phyloP scores from a whole-genome alignment of 495 filamentous ascomycete genomes.

The Tuber aestivum region DNA sequence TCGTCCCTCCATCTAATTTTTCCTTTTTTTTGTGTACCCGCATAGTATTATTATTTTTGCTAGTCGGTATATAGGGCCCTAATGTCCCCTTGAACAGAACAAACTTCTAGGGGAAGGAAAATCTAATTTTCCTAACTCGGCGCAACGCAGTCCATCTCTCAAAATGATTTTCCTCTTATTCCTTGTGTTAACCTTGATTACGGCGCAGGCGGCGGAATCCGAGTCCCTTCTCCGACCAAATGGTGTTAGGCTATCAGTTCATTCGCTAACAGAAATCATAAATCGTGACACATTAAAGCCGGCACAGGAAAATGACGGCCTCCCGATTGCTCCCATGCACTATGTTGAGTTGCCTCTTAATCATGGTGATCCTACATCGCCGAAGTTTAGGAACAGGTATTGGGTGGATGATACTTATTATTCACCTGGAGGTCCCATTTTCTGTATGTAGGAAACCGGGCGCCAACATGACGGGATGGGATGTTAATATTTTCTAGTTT shows the following conservation, averaged over 20 bases:
- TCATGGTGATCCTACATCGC: constrained; percentile 35
- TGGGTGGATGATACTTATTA: constrained; percentile 53
- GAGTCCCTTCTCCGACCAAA: background rate
- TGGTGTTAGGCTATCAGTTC: background rate
- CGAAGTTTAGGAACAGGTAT: constrained; percentile 53
- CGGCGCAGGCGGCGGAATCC: background rate
- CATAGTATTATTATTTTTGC: background rate
- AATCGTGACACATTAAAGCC: background rate
- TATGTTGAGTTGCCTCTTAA: constrained; percentile 24
- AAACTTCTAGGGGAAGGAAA: background rate
- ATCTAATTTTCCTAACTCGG: background rate
- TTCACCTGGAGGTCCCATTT: constrained; percentile 50
- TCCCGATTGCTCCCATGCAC: background rate
- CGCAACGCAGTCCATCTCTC: background rate
- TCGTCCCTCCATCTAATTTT: background rate
- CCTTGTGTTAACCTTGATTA: background rate
- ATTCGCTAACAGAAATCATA: background rate
- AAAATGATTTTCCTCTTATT: background rate
- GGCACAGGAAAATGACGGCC: background rate
- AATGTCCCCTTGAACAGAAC: background rate
- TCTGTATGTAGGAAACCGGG: constrained; percentile 38
- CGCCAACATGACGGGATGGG: background rate
- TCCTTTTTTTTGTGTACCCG: background rate
- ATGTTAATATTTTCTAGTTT: constrained; percentile 19
- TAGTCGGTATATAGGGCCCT: background rate